These are phyloP conservation scores for Ceraceosorus guamensis DNA, from an alignment of 1,284 basidiomycete genomes.

Conservation along the genomic window DNA sequence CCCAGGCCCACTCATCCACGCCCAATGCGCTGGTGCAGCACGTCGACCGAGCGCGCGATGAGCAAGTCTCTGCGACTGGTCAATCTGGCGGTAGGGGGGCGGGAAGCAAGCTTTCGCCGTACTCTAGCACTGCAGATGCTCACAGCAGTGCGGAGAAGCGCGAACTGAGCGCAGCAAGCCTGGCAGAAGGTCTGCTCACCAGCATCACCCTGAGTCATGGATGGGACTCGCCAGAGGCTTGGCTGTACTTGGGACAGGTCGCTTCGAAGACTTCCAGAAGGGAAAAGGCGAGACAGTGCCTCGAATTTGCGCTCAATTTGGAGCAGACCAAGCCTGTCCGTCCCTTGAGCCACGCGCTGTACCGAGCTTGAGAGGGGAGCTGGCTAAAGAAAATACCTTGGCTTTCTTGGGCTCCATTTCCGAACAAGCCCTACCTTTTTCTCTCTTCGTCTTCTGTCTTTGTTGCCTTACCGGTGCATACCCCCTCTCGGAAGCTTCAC, in stretches of 20 bases:
- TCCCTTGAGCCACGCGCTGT: constrained; percentile 4
- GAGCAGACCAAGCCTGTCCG: constrained; percentile 20
- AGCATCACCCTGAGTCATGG: constrained; percentile 30
- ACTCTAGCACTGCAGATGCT: constrained; percentile 20
- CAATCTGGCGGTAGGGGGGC: neutral
- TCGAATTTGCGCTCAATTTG: constrained; percentile 38
- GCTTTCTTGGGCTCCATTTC: no score
- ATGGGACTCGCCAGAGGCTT: constrained; percentile 41
- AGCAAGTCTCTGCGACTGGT: neutral
- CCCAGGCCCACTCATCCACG: neutral
- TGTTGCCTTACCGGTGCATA: no score
- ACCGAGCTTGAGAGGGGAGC: neutral
- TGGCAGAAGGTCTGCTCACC: constrained; percentile 41
- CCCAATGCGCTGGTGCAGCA: neutral
- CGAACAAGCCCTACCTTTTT: no score
- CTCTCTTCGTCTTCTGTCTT: no score
- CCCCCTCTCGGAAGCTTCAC: no score
- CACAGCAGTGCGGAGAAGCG: constrained; percentile 19
- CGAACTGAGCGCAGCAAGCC: constrained; percentile 27
- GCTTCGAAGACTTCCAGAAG: constrained; percentile 18
- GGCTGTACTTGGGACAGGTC: constrained; percentile 38
- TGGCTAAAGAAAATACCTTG: no score
- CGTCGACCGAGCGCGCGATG: neutral
- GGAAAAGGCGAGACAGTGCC: constrained; percentile 26
- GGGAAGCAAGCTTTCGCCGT: neutral